These are phyloP conservation scores for Phylloporus sp. DNA, from an alignment of 768 basidiomycete species.

Conservation along the genomic window DNA sequence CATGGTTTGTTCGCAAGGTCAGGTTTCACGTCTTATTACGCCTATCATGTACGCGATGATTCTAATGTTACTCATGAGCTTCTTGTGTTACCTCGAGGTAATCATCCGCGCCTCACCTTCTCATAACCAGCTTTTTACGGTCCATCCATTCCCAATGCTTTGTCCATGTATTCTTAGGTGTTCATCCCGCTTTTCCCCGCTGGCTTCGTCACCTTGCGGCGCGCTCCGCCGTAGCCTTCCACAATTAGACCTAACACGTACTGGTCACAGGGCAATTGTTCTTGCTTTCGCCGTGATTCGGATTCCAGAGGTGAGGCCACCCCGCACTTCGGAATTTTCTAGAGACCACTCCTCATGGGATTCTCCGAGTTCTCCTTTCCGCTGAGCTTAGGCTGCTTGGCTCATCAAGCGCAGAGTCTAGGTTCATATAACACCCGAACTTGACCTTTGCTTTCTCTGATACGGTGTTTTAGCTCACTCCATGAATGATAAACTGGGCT, in stretches of 20 bases:
- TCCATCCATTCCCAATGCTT: neutral
- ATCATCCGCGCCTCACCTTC: neutral
- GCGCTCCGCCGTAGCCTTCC: neutral
- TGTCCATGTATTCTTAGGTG: neutral
- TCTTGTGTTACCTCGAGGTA: neutral
- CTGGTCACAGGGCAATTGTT: neutral
- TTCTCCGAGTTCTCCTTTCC: neutral
- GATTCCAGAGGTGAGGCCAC: neutral
- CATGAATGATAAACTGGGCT: neutral
- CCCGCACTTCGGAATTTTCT: neutral
- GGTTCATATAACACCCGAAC: neutral
- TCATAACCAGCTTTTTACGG: neutral
- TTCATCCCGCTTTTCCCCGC: neutral
- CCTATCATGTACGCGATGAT: slow-evolving; percentile 9
- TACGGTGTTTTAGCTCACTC: neutral
- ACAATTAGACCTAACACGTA: neutral
- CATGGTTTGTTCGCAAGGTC: neutral
- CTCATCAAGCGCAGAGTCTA: neutral
- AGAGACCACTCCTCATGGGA: neutral
- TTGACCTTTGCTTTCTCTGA: neutral
- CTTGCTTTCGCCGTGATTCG: neutral
- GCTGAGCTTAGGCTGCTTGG: neutral
- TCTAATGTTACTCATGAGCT: slow-evolving; percentile 5
- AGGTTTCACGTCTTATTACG: slow-evolving; percentile 2
- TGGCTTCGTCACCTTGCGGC: neutral